Base-by-base conservation (phyloP, 163 green algal genomes). In the Volvox carteri region DNA sequence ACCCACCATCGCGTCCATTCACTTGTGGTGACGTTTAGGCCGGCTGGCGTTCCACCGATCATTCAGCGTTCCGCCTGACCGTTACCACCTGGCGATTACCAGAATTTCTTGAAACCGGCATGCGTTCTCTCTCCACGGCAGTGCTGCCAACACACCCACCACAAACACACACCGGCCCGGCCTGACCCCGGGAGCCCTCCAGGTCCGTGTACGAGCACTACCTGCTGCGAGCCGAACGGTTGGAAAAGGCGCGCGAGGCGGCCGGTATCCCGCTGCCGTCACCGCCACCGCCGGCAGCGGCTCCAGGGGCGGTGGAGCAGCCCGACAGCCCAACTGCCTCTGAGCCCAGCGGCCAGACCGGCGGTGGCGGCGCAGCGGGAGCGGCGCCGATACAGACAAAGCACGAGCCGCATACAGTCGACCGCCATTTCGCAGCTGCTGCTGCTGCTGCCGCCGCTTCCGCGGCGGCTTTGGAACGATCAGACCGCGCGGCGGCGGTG, bases 131-230 rank as follows among this genome's bases (percentile, higher is more conserved):
- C n/a, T n/a, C n/a, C n/a, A n/a, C n/a, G n/a, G n/a, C n/a, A n/a
- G n/a, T n/a, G n/a, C n/a, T n/a, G n/a, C n/a, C n/a, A n/a, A n/a
- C n/a, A n/a, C n/a, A n/a, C n/a, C n/a, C n/a, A n/a, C n/a, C n/a
- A n/a, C n/a, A n/a, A n/a, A n/a, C n/a, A n/a, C n/a, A n/a, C n/a
- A n/a, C n/a, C n/a, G n/a, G n/a, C n/a, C n/a, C n/a, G n/a, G n/a
- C n/a, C n/a, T n/a, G n/a, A n/a, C n/a, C n/a, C n/a, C n/a, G n/a
- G n/a, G n/a, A n/a, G n/a, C n/a, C n/a, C n/a, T n/a, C 54, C 67
- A 88, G 83, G 68, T 75, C 68, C 16, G 50, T 81, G 2, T 88
- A 83, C 39, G 83, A 88, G 48, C 83, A 88, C 35, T 88, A 83
- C 37, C 83, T 88, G 33, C 67, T 88, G 5, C 67, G 83, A 12